A percentile compares a stretch with the other conserved stretches of the same genome.
These are phyloP conservation scores for Sporothrix humicola DNA, from an alignment of 2,329 filamentous ascomycete genomes.

Conservation along the genomic window DNA sequence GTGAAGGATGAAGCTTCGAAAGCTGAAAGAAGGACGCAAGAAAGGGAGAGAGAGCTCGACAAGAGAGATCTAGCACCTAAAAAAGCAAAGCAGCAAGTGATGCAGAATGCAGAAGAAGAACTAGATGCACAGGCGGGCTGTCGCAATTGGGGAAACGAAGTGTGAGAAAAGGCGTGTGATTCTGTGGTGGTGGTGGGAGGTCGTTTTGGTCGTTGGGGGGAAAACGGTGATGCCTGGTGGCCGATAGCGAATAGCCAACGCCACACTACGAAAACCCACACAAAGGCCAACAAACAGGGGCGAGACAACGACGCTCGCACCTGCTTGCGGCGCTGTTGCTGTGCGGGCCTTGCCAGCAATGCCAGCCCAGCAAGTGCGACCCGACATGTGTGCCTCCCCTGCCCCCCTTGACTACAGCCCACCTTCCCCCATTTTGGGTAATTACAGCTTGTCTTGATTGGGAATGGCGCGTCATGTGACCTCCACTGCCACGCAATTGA, in stretches of 20 bases:
- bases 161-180: neutral
- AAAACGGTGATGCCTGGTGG: slow-evolving; percentile 34
- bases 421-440: slow-evolving; percentile 16
- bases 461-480: slow-evolving; percentile 37
- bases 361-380: slow-evolving; percentile 26
- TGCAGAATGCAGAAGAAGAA: neutral
- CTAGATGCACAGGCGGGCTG: neutral
- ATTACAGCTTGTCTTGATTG: slow-evolving; percentile 18
- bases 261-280: neutral
- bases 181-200: neutral
- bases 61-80: neutral
- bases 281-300: neutral
- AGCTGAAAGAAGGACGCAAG: neutral
- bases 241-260: slow-evolving; percentile 26
- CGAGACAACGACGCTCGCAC: slow-evolving; percentile 4
- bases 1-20: neutral
- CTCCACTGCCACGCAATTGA: neutral
- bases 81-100: neutral
- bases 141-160: neutral
- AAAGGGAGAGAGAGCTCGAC: neutral
- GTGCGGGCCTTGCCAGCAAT: slow-evolving; percentile 7
- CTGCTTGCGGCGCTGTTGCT: neutral
- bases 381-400: neutral
- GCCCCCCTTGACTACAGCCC: slow-evolving; percentile 16
- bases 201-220: slow-evolving; percentile 10